Conservation (phyloP, 1,284 basidiomycete species). For the Boletus sp. region DNA sequence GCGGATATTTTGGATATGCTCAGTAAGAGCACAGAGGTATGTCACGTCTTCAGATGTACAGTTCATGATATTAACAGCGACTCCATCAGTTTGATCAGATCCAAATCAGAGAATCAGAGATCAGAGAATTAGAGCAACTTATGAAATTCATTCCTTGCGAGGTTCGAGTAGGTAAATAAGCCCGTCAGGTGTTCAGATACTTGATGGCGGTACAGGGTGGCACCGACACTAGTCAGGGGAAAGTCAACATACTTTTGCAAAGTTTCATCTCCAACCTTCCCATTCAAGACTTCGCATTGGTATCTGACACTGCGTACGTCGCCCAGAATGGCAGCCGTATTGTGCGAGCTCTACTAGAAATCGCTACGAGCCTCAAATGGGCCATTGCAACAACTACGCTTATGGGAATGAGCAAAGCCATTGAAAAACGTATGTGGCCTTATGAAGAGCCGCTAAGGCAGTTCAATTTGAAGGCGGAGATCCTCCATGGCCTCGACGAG, state of each 20-base stretch:
- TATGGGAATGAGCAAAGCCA: conserved; percentile 90
- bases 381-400: conserved; percentile 78
- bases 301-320: conserved; percentile 93
- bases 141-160: conserved; percentile 73
- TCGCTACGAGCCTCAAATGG: conserved; percentile 90
- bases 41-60: not conserved
- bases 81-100: conserved; percentile 86
- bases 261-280: conserved; percentile 79
- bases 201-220: conserved; percentile 52
- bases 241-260: conserved; percentile 96
- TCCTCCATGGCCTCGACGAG: conserved; percentile 74
- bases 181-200: not conserved
- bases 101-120: conserved; percentile 87
- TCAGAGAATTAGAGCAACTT: conserved; percentile 77
- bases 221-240: conserved; percentile 67
- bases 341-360: conserved; percentile 89
- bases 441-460: conserved; percentile 92
- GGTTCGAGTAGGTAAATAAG: conserved; percentile 54
- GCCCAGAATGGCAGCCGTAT: conserved; percentile 95
- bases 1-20: conserved; percentile 89
- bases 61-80: not conserved
- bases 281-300: conserved; percentile 93
- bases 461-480: conserved; percentile 72
- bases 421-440: conserved; percentile 93
- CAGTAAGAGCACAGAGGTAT: conserved; percentile 87